Base-by-base conservation (phyloP, 805 yeast species). In the Starmera quercuum region DNA sequence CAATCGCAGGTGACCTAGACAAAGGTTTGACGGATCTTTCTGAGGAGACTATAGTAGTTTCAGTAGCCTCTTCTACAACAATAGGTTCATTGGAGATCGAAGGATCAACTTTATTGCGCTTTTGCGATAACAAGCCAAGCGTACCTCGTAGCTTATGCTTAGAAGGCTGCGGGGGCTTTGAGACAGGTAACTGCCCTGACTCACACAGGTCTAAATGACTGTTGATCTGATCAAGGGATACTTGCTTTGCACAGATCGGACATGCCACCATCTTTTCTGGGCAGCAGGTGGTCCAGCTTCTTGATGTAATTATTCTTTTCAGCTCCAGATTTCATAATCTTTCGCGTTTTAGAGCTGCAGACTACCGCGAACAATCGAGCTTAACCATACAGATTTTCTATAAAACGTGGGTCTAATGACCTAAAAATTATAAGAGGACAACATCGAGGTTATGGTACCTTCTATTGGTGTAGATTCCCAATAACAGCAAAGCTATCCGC, bases 401-500 rank as follows among this genome's bases (percentile, higher is more conserved):
- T n/a, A n/a, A n/a, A n/a, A n/a, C n/a, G n/a, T n/a, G n/a, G n/a
- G n/a, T n/a, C n/a, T n/a, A 16, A 13, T 6, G 12, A 27, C 16
- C 2, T 26, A 26, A 26, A 20, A 18, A 20, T 16, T 20, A 32
- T 26, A 20, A 20, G 18, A 29, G 10, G 17, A 17, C 28, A 22
- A 16, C 16, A 15, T 36, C 29, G n/a, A 32, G 14, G 21, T 76
- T 54, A 47, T 78, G 86, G 47, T 64, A 83, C 35, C 88, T 58
- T 21, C 8, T 21, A 21, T 21, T 21, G 11, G 23, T 21, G 11
- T 8, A 21, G 23, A 40, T 80, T 87, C n/a, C 95, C 95, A 28
- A 51, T 41, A 12, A 37, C 45, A n/a, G 44, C 56, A 28, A 90
- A 61, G 47, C 75, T 77, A 23, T 70, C 68, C 17, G 87, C 82